Base-by-base conservation (phyloP, 1,284 basidiomycete genomes). In the Marasmius oreades region DNA sequence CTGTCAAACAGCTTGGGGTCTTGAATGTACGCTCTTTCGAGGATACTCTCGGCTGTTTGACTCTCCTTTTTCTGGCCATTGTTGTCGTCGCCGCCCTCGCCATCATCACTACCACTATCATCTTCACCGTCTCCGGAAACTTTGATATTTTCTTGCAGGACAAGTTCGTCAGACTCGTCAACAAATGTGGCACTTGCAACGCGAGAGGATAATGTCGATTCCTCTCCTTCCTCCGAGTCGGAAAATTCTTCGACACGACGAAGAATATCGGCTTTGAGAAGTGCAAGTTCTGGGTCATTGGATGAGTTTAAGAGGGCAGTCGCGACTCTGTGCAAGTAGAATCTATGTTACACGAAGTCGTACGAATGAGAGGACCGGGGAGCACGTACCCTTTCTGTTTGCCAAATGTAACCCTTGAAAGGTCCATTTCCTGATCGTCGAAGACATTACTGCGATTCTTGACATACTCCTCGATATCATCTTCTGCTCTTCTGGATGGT, bases 11-110 rank as follows among this genome's bases (percentile, higher is more conserved):
- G 64, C 51, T 80, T 82, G 7, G 86, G 82, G 70, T 90, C 82
- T 20, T 78, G 74, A 39, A 94, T 75, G 69, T 95, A 96, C 10
- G 88, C 83, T 51, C 84, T 70, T 66, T 93, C 92, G 46, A 93
- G 74, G 36, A 86, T 78, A 2, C 80, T 85, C 61, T 93, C 89
- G 1, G 78, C 70, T 12, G 70, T 69, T 44, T 63, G 66, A 44
- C 64, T 59, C 20, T 61, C 55, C 22, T 63, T 59, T 43, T 61
- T 61, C 22, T 61, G 63, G 55, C 60, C 66, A 23, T 68, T 64
- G 26, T 68, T 70, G 0, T 64, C 71, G 18, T 60, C 67, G 24
- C 16, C 37, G 16, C 70, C 78, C 12, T 76, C 77, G 1, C 73
- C 77, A 5, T 75, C 80, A 1, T 71, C 72, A 18, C 75, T 77